Base-by-base conservation (phyloP, 371 early-diverging fungal genomes). In the Lichtheimia corymbifera region DNA sequence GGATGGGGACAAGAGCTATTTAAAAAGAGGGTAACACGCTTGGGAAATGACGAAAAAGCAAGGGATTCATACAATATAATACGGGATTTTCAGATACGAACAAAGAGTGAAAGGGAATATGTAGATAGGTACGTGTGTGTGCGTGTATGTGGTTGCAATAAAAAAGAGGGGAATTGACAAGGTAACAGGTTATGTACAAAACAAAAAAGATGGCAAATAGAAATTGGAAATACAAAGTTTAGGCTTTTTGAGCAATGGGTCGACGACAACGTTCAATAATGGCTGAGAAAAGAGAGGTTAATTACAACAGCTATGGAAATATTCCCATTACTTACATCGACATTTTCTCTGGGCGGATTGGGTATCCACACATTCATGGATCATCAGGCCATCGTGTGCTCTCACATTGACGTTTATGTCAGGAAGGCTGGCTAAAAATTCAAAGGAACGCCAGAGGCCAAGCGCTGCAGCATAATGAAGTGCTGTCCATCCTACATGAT, bases 381-480 rank as follows among this genome's bases (percentile, higher is more conserved):
- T 56, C 24, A 49, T 56, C 41, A 66, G 59, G 20, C 75, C 75
- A 53, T 71, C 63, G 47, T 70, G 58, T 35, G 77, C 73, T 54
- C 52, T 63, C 64, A 71, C 72, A 56, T 71, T 47, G 18, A 77
- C 42, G 55, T 77, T 43, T 44, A 61, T 67, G 17, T 71, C 50
- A 25, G 66, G 52, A 25, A 61, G 59, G 52, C 66, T 63, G 14
- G 67, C 59, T 18, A 80, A 53, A 30, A 58, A 66, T 40, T 73
- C 68, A 9, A 80, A 53, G 17, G 73, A 65, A n/a, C 50, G 49
- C 80, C 80, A 80, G 40, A 72, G 62, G 5, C 69, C 69, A 14
- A 80, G 60, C 1, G 73, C 72, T 20, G 80, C 73, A 41, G 80
- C 73, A 62, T 80, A 80, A 63, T 80, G 80, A 50, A 75, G 63